Evolutionary conservation across 2,329 filamentous ascomycete genomes (phyloP), one percentile per base, ranked within the genome.

Genomic region (Aspergillus eucalypticola): DNA sequence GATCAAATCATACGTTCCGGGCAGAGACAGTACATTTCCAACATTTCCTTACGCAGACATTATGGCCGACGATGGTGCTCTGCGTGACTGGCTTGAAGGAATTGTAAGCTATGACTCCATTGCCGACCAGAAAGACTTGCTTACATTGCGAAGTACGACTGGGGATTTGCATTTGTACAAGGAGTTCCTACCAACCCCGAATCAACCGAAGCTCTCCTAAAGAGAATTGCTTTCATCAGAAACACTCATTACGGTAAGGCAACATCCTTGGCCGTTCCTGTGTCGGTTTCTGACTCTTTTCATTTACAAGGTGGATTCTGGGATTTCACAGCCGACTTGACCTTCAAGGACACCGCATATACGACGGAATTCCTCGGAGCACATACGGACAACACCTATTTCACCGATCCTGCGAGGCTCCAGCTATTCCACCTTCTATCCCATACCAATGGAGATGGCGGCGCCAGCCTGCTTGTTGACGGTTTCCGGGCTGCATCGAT

Each of bases 331-430:
- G 90, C 93, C 5, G 90, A 97, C 75, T 84, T 97, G 23, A 89
- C 91, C 27, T 89, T 89, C 71, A 93, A 93, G 65, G 92, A 96
- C 71, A 96, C 91, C 1, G 92, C 92, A 3, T 99, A 98, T 78
- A 97, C 94, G 1, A 92, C 90, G 68, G 83, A 95, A 54, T 88
- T 88, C 1, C 84, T 99, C 2, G 86, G 87, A 19, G 89, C 90
- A 0, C 95, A 99, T 76, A 98, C 94, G 1, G 95, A 99, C 77
- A 98, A 87, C 6, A 96, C 94, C 1, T 98, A 99, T 76, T 98
- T 98, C 78, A 92, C 87, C 21, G 94, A 98, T 64, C 94, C 95
- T 0, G 88, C 91, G 2, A 92, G 94, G 8, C 83, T 99, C 35
- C 95, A 99, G 75, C 88, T 95, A 25, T 96, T 99, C 76, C 95